A percentile compares a stretch with the other conserved stretches of the same genome.
Evolutionary conservation across 768 basidiomycete genomes (phyloP).

Genomic region (Tulasnella sp.): DNA sequence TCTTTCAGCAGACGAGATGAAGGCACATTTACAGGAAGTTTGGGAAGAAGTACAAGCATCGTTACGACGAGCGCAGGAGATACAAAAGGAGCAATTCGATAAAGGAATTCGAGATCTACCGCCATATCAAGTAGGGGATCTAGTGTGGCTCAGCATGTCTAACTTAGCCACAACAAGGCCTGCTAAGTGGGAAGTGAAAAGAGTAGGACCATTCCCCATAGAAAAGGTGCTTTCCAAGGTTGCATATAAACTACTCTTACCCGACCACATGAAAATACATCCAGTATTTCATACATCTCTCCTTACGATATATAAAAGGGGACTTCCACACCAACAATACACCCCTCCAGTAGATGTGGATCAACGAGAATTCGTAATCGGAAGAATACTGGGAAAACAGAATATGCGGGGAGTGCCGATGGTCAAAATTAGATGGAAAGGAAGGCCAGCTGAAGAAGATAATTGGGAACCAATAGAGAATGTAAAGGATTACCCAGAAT

Average conservation of each 20-base stretch:
- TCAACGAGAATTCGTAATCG: too few relatives aligned
- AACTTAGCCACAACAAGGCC: not conserved
- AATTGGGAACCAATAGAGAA: too few relatives aligned
- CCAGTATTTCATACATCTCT: not conserved
- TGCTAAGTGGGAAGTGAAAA: not conserved
- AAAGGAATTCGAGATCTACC: not conserved
- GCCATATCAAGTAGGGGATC: not conserved
- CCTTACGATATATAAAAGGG: not conserved
- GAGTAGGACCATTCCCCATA: not conserved
- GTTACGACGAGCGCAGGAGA: not conserved
- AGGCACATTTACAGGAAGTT: not conserved
- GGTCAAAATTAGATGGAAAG: too few relatives aligned
- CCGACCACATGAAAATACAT: not conserved
- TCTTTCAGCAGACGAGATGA: not conserved
- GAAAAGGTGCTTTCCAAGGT: not conserved
- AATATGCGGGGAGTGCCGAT: too few relatives aligned
- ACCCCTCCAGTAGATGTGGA: too few relatives aligned
- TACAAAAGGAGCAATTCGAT: not conserved
- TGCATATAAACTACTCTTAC: not conserved
- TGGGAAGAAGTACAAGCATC: not conserved
- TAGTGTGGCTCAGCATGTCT: not conserved
- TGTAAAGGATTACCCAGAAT: too few relatives aligned
- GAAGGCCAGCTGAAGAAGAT: too few relatives aligned
- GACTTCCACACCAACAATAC: too few relatives aligned
- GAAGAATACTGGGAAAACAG: too few relatives aligned